Conservation (phyloP, 2,329 filamentous ascomycete genomes). For the Fusarium denticulatum region DNA sequence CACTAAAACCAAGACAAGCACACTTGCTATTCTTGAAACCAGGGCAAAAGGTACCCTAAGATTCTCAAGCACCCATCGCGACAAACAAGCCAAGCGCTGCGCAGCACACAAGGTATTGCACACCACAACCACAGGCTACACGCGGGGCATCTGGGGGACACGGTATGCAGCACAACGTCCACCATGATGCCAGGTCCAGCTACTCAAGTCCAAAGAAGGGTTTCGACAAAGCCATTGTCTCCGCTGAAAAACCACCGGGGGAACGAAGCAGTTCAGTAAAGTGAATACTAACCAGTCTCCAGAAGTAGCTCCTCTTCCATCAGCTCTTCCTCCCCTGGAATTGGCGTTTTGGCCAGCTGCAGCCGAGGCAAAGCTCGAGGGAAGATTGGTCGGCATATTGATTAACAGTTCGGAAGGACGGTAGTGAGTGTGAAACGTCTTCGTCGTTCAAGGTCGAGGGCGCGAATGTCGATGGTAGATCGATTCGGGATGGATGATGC, state of each 20-base stretch:
- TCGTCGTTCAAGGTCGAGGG: conserved; percentile 36
- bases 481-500: conserved; percentile 19
- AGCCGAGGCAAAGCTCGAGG: conserved; percentile 85
- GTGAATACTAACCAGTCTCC: conserved; percentile 75
- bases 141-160: conserved; percentile 25
- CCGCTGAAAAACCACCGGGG: background rate
- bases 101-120: conserved; percentile 15
- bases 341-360: conserved; percentile 77
- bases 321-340: conserved; percentile 67
- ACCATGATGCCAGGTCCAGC: conserved; percentile 15
- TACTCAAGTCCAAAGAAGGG: background rate
- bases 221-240: background rate
- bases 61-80: conserved; percentile 10
- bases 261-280: conserved; percentile 19
- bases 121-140: conserved; percentile 9
- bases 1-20: background rate
- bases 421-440: conserved; percentile 26
- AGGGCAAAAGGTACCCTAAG: background rate
- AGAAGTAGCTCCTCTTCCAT: conserved; percentile 64
- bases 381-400: conserved; percentile 77
- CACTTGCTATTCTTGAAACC: background rate
- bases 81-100: conserved; percentile 20
- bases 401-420: conserved; percentile 36
- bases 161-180: conserved; percentile 35
- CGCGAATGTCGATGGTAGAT: conserved; percentile 31